Conservation (phyloP, 345 rosid species). For the Adansonia digitata region DNA sequence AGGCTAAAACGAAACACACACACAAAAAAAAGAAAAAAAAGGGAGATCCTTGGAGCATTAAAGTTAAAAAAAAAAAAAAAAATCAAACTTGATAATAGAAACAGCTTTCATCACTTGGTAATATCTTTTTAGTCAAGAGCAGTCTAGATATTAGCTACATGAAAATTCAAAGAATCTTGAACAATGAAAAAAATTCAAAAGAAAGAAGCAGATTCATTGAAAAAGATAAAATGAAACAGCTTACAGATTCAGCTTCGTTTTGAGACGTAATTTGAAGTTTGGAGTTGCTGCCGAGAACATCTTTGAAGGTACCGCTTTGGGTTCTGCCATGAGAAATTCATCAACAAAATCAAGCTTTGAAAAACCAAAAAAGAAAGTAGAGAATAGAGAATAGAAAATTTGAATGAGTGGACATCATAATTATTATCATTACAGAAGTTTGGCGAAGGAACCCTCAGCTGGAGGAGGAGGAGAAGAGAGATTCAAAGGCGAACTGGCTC, state of each 20-base stretch:
- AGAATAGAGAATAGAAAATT: not conserved
- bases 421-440: conserved; percentile 32
- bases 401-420: not conserved
- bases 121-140: not conserved
- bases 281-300: conserved; percentile 76
- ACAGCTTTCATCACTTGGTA: not conserved
- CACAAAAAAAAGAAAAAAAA: not conserved
- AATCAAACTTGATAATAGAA: not conserved
- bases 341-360: not conserved
- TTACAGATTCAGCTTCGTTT: conserved; percentile 52
- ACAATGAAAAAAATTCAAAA: not conserved
- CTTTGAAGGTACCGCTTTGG: conserved; percentile 74
- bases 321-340: conserved; percentile 36
- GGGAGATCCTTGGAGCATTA: not conserved
- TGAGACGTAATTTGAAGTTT: conserved; percentile 72
- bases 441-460: conserved; percentile 37
- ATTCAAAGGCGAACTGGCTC: conserved; percentile 21
- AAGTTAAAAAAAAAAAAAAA: too few relatives aligned
- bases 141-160: not conserved
- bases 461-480: conserved; percentile 40
- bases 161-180: not conserved
- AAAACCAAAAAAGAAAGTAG: not conserved
- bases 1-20: conserved; percentile 31
- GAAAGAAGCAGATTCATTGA: not conserved
- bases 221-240: not conserved